These are phyloP conservation scores for Fusarium nelsonii DNA, from an alignment of 2,329 filamentous ascomycete genomes.

Conservation along the genomic window DNA sequence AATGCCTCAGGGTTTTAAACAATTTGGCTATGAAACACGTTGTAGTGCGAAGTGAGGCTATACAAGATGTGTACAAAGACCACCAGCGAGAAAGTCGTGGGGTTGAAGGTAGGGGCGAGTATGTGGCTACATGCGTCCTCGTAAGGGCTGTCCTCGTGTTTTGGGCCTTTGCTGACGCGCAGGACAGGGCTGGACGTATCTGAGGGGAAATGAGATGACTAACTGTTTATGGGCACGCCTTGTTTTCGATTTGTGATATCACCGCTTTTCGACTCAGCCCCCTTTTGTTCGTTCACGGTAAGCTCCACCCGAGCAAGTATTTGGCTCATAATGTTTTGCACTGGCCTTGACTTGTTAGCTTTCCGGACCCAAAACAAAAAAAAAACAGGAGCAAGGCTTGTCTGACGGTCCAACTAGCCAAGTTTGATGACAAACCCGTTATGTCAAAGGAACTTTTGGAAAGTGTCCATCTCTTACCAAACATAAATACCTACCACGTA, in stretches of 20 bases:
- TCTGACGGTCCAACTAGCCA: constrained; percentile 28
- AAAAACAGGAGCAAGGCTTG: constrained; percentile 1
- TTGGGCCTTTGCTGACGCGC: constrained; percentile 9
- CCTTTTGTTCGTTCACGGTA: neutral
- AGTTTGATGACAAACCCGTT: constrained; percentile 17
- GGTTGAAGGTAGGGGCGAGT: constrained; percentile 32
- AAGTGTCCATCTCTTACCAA: neutral
- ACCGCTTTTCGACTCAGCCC: constrained; percentile 29
- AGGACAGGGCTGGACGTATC: constrained; percentile 6
- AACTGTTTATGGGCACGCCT: constrained; percentile 15
- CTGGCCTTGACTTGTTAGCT: constrained; percentile 8
- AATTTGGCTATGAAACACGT: constrained; percentile 13
- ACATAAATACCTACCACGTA: neutral
- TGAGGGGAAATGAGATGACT: constrained; percentile 32
- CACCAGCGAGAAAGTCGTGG: constrained; percentile 33
- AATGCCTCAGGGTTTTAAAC: constrained; percentile 29
- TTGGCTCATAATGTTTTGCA: constrained; percentile 36
- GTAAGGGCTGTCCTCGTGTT: constrained; percentile 3
- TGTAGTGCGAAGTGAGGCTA: constrained; percentile 36
- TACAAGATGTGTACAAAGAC: constrained; percentile 37
- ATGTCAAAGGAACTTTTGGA: constrained; percentile 34
- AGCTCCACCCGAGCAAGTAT: constrained; percentile 14
- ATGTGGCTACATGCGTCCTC: constrained; percentile 30
- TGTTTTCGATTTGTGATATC: constrained; percentile 19
- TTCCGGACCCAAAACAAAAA: neutral